Evolutionary conservation across 139 green algal genomes (phyloP).

Genomic region (Micractinium sp.): DNA sequence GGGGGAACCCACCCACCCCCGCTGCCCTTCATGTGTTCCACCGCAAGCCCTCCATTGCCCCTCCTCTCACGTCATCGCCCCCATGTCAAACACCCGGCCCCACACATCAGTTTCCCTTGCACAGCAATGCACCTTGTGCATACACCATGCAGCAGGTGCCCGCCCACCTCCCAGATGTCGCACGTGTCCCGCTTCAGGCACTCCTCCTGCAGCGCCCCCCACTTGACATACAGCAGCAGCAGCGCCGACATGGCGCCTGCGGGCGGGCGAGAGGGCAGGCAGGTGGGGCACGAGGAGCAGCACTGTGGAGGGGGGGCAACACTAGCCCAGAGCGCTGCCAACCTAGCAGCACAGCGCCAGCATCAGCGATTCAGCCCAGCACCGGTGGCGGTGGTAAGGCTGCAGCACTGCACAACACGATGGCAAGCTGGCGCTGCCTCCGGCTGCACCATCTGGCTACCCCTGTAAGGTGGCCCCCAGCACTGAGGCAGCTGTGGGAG

Average conservation of each 20-base stretch:
- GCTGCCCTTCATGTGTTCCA: slow-evolving; percentile 76
- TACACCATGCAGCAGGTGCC: background rate
- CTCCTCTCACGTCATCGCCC: background rate
- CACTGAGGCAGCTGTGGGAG: background rate
- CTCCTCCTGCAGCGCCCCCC: slow-evolving; percentile 63
- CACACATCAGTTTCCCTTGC: no score
- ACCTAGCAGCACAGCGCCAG: slow-evolving; percentile 55
- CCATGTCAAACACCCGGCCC: background rate
- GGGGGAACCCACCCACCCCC: no score
- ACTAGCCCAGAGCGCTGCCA: no score
- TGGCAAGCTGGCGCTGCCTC: background rate
- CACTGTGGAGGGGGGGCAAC: no score
- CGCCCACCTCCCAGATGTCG: slow-evolving; percentile 68
- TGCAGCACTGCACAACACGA: background rate
- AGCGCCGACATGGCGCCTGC: slow-evolving; percentile 74
- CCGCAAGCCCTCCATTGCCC: slow-evolving; percentile 43
- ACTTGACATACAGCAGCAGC: slow-evolving; percentile 91
- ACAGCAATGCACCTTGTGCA: background rate
- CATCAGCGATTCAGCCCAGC: slow-evolving; percentile 88
- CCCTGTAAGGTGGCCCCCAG: background rate
- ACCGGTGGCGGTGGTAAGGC: slow-evolving; percentile 84
- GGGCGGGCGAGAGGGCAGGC: background rate
- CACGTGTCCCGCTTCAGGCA: slow-evolving; percentile 65
- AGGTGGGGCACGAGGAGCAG: background rate
- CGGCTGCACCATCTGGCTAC: no score